Evolutionary conservation across 2,329 filamentous ascomycete genomes (phyloP).

Genomic region (Orbilia quercus): DNA sequence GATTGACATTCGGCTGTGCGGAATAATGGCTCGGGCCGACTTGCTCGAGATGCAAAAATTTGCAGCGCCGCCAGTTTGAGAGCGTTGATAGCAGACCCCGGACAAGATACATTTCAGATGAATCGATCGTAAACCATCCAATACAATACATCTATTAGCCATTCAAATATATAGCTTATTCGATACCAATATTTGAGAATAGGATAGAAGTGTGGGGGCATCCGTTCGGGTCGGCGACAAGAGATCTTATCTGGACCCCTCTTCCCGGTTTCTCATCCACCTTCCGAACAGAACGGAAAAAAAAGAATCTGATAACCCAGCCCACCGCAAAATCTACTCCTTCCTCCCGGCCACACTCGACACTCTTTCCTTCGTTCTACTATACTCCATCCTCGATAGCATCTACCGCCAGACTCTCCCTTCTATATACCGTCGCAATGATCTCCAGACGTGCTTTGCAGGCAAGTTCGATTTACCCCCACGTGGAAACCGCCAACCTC

Average conservation of each 20-base stretch:
- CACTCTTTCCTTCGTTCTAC: background rate
- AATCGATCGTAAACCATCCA: too few species aligned
- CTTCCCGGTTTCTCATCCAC: constrained; percentile 4
- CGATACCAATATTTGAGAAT: too few species aligned
- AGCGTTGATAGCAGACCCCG: too few species aligned
- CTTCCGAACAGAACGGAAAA: constrained; percentile 32
- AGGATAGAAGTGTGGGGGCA: constrained; percentile 4
- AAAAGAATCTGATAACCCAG: constrained; percentile 34
- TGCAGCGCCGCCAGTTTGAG: background rate
- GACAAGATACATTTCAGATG: too few species aligned
- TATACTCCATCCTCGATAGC: too few species aligned
- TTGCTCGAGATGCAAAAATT: background rate
- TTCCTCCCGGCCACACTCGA: background rate
- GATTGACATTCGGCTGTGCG: background rate
- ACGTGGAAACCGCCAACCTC: constrained; percentile 20
- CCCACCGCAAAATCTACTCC: constrained; percentile 27
- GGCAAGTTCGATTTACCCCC: constrained; percentile 22
- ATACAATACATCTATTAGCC: too few species aligned
- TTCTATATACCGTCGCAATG: constrained; percentile 22
- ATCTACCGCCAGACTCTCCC: too few species aligned
- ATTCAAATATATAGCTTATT: too few species aligned
- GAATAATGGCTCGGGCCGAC: background rate
- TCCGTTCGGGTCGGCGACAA: background rate
- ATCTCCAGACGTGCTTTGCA: constrained; percentile 53
- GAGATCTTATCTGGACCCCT: constrained; percentile 40